Evolutionary conservation across 495 filamentous ascomycete genomes (phyloP).

Genomic region (Lasiosphaeria hispida): DNA sequence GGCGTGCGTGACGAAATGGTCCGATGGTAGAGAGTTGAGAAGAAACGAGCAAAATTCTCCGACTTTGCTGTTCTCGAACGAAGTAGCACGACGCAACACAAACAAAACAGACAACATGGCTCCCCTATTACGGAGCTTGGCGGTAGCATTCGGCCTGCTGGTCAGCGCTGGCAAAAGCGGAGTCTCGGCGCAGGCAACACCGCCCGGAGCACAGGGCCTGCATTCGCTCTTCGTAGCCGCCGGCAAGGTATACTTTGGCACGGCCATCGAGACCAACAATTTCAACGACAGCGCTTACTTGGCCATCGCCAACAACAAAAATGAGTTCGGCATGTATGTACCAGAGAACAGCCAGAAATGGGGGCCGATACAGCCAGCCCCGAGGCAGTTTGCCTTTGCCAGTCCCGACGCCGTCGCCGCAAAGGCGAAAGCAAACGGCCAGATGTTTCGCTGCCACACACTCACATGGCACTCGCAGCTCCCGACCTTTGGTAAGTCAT

Average conservation of each 20-base stretch:
- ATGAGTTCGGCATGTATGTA: constrained; percentile 57
- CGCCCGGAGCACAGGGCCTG: constrained; percentile 13
- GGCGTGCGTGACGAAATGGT: too few relatives aligned
- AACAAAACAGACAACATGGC: too few relatives aligned
- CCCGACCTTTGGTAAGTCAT: constrained; percentile 46
- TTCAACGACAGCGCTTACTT: constrained; percentile 50
- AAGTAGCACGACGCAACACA: too few relatives aligned
- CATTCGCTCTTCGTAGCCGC: constrained; percentile 28
- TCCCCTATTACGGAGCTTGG: background rate
- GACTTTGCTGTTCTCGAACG: too few relatives aligned
- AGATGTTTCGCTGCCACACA: constrained; percentile 56
- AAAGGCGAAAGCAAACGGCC: constrained; percentile 47
- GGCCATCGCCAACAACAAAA: constrained; percentile 40
- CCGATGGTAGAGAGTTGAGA: too few relatives aligned
- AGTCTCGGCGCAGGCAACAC: background rate
- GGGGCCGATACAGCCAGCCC: constrained; percentile 36
- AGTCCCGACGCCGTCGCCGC: constrained; percentile 47
- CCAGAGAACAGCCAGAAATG: constrained; percentile 59
- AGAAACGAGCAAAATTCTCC: too few relatives aligned
- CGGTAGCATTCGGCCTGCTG: constrained; percentile 1
- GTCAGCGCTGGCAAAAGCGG: background rate
- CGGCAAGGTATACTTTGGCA: constrained; percentile 32
- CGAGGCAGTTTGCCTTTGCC: constrained; percentile 47
- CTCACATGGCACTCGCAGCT: constrained; percentile 63
- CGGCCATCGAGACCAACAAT: constrained; percentile 29